These are phyloP conservation scores for Wickerhamomyces queroliae DNA, from an alignment of 805 yeast genomes.

Conservation along the genomic window DNA sequence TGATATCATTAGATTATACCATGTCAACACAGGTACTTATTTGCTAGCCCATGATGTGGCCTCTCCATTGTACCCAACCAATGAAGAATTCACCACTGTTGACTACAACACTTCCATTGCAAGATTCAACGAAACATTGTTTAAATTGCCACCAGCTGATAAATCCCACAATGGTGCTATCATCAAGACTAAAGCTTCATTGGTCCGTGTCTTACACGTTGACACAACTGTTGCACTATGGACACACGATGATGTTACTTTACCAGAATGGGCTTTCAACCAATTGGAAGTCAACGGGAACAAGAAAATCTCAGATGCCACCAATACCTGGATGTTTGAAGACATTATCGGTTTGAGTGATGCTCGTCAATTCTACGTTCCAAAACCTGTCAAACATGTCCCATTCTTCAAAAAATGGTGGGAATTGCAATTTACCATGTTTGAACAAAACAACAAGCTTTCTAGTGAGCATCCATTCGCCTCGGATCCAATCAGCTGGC, in stretches of 20 bases:
- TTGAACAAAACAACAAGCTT: conserved; percentile 84
- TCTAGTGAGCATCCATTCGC: conserved; percentile 93
- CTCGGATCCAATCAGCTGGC: conserved; percentile 90
- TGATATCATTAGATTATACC: conserved; percentile 74
- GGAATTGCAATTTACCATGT: conserved; percentile 86
- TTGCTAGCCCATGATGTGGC: conserved; percentile 93
- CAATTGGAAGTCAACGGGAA: conserved; percentile 96
- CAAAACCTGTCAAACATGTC: conserved; percentile 53
- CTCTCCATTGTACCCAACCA: conserved; percentile 86
- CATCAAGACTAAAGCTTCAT: conserved; percentile 65
- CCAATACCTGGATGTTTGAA: conserved; percentile 75
- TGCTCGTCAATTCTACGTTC: conserved; percentile 53
- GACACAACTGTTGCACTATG: conserved; percentile 90
- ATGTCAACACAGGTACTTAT: conserved; percentile 72
- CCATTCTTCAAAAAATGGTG: conserved; percentile 85
- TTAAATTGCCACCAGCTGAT: conserved; percentile 60
- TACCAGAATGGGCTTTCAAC: conserved; percentile 93
- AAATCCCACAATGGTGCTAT: conserved; percentile 43
- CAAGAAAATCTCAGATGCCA: conserved; percentile 64
- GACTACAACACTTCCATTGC: conserved; percentile 50
- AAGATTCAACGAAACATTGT: conserved; percentile 69
- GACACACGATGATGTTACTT: conserved; percentile 76
- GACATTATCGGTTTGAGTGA: conserved; percentile 61
- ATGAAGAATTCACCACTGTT: conserved; percentile 86
- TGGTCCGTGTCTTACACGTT: conserved; percentile 69